phyloP scores from a whole-genome alignment of 495 filamentous ascomycete genomes.

The Aspergillus olivimuriae region DNA sequence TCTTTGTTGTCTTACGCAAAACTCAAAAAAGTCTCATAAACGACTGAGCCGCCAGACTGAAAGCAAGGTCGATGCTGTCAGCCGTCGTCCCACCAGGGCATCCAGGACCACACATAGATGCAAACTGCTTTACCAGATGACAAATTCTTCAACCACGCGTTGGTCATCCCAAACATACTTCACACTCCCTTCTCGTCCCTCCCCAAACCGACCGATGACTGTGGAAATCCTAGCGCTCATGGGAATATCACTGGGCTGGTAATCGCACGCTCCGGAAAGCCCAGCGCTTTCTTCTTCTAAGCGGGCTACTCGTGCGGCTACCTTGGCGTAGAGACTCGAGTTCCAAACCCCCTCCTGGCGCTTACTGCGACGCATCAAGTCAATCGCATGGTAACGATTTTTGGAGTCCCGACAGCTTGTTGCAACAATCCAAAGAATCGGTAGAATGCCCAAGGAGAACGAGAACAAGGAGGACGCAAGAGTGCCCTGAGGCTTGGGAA shows the following conservation, averaged over 20 bases:
- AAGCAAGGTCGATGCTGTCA: no score
- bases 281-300: conserved; percentile 42
- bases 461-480: background rate
- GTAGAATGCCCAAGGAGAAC: conserved; percentile 2
- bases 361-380: background rate
- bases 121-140: background rate
- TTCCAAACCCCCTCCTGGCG: conserved; percentile 55
- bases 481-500: no score
- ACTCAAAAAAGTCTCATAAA: no score
- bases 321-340: conserved; percentile 45
- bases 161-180: background rate
- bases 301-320: conserved; percentile 43
- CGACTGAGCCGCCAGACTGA: no score
- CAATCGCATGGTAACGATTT: conserved; percentile 4
- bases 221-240: conserved; percentile 5
- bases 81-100: no score
- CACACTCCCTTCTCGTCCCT: background rate
- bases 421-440: conserved; percentile 3
- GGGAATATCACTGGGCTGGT: conserved; percentile 9
- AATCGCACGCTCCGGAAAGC: conserved; percentile 4
- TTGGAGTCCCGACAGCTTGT: conserved; percentile 4
- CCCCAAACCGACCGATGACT: background rate
- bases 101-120: no score
- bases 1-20: no score
- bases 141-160: background rate